Evolutionary conservation across 495 filamentous ascomycete species (phyloP).

Genomic region (Bryoglossum gracile): DNA sequence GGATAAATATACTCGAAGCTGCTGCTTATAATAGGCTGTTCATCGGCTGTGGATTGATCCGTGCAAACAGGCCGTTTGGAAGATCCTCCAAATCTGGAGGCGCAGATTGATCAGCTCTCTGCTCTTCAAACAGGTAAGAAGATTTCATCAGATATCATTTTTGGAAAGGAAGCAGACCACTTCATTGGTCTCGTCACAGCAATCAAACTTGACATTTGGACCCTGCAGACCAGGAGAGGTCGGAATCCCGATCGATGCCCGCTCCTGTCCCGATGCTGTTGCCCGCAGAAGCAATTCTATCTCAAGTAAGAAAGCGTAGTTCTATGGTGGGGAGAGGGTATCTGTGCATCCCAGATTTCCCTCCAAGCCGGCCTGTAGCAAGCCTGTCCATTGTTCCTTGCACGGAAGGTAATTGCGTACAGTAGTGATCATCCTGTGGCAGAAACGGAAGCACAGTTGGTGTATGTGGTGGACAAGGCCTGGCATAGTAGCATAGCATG

Average conservation of each 20-base stretch:
- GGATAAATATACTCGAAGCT: not conserved
- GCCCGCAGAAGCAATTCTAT: constrained; percentile 13
- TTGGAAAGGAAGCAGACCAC: not conserved
- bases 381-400: constrained; percentile 16
- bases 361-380: not conserved
- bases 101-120: constrained; percentile 7
- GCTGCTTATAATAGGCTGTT: not conserved
- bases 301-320: constrained; percentile 11
- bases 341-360: constrained; percentile 6
- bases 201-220: constrained; percentile 13
- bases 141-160: constrained; percentile 9
- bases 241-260: constrained; percentile 10
- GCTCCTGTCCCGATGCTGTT: constrained; percentile 9
- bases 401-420: constrained; percentile 17
- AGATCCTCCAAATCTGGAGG: constrained; percentile 4
- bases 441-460: not conserved
- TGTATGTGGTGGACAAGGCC: not conserved
- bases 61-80: not conserved
- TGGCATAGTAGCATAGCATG: not conserved
- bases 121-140: not conserved
- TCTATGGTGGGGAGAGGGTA: no score
- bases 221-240: constrained; percentile 6
- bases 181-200: constrained; percentile 3
- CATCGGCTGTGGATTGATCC: not conserved
- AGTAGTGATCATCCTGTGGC: constrained; percentile 15